Percentiles rank a stretch among this genome's conserved stretches.
Evolutionary conservation across 495 filamentous ascomycete species (phyloP).

Genomic region (Annulohypoxylon stygium): DNA sequence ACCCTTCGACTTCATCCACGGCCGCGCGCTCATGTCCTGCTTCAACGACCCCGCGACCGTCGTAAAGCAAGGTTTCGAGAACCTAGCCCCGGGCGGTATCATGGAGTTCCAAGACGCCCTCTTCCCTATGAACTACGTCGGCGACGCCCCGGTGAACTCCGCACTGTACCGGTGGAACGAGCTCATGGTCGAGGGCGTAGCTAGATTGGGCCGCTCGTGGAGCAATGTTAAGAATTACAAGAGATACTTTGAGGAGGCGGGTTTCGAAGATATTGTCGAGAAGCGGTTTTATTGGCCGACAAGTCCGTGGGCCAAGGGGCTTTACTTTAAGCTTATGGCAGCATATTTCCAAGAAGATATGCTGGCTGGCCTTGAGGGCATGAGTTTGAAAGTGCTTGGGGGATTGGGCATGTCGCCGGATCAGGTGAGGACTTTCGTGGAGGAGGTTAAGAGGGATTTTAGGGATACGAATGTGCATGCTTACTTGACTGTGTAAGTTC

Average conservation of each 20-base stretch:
- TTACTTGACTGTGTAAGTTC: conserved; percentile 52
- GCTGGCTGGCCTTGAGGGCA: conserved; percentile 43
- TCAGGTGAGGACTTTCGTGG: conserved; percentile 44
- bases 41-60: conserved; percentile 64
- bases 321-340: conserved; percentile 50
- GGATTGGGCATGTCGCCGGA: conserved; percentile 45
- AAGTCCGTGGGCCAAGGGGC: conserved; percentile 51
- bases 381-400: conserved; percentile 50
- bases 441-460: conserved; percentile 49
- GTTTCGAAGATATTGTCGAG: conserved; percentile 49
- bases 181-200: conserved; percentile 51
- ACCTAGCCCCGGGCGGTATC: conserved; percentile 63
- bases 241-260: conserved; percentile 47
- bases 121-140: conserved; percentile 52
- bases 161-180: conserved; percentile 56
- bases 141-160: conserved; percentile 40
- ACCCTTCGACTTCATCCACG: conserved; percentile 68
- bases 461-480: conserved; percentile 46
- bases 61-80: conserved; percentile 59
- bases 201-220: conserved; percentile 50
- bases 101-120: conserved; percentile 64
- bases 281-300: conserved; percentile 52
- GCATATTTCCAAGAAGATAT: conserved; percentile 50
- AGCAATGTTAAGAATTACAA: conserved; percentile 47
- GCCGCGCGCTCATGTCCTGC: conserved; percentile 62